A percentile compares a stretch with the other conserved stretches of the same genome.
Conservation (phyloP, 1,139 yeast genomes). For the Candida smagusa region DNA sequence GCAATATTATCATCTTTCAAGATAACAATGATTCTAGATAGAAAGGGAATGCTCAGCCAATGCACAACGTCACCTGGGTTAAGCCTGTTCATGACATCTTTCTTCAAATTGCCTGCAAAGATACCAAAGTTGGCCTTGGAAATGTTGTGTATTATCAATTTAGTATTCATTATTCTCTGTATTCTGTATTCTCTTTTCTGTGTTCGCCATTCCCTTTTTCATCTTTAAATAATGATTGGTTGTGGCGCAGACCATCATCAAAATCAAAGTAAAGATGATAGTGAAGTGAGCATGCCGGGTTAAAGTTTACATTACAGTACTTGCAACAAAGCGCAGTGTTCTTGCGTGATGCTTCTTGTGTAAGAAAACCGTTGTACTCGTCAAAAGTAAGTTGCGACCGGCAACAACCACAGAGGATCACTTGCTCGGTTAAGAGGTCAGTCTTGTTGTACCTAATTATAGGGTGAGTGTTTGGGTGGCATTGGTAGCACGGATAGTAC, state of each 20-base stretch:
- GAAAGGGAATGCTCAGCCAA: constrained; percentile 46
- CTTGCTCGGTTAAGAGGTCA: constrained; percentile 12
- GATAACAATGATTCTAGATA: constrained; percentile 40
- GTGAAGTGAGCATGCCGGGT: constrained; percentile 39
- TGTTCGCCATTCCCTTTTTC: too few relatives aligned
- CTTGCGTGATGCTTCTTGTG: neutral
- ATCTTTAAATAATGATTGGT: neutral
- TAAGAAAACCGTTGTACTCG: constrained; percentile 17
- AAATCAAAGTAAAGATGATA: constrained; percentile 34
- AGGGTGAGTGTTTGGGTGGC: constrained; percentile 25
- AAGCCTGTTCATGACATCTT: constrained; percentile 26
- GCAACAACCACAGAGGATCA: constrained; percentile 40
- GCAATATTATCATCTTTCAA: constrained; percentile 34
- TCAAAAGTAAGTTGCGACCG: constrained; percentile 24
- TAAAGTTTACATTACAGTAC: constrained; percentile 28
- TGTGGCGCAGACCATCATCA: neutral
- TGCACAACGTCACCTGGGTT: constrained; percentile 25
- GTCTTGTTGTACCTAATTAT: constrained; percentile 1
- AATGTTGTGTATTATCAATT: constrained; percentile 17
- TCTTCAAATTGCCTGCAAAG: constrained; percentile 25
- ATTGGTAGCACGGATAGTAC: constrained; percentile 41
- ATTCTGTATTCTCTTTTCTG: neutral
- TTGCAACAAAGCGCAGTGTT: constrained; percentile 17
- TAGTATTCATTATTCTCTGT: neutral
- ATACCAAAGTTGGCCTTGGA: constrained; percentile 27